phyloP scores from a whole-genome alignment of 73 alveolate species.

The Uronychia binucleata region DNA sequence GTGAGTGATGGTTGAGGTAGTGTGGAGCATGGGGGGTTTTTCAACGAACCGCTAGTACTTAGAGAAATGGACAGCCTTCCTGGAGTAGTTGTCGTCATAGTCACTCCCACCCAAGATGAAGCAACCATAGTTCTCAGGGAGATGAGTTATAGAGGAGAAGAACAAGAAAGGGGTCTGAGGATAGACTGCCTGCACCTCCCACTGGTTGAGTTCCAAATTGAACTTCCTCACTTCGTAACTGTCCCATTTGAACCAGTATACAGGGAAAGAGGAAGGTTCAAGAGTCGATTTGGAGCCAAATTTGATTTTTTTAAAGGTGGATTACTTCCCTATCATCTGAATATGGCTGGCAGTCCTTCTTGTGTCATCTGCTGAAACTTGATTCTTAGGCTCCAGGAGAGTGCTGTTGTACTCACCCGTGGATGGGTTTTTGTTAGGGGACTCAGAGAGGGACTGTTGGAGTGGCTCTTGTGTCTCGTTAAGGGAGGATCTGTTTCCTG shows the following conservation, averaged over 20 bases:
- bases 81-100: slow-evolving; percentile 61
- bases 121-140: slow-evolving; percentile 39
- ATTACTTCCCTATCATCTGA: neutral
- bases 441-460: too few relatives aligned
- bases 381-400: neutral
- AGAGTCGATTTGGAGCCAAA: neutral
- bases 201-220: neutral
- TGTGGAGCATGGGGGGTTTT: slow-evolving; percentile 65
- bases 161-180: slow-evolving; percentile 42
- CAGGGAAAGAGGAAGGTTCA: neutral
- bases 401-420: neutral
- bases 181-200: slow-evolving; percentile 18
- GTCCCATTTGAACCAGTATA: slow-evolving; percentile 66
- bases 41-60: slow-evolving; percentile 37
- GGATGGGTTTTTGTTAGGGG: too few relatives aligned
- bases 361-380: too few relatives aligned
- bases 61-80: slow-evolving; percentile 36
- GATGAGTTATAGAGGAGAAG: slow-evolving; percentile 61
- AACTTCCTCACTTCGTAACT: slow-evolving; percentile 40
- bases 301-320: neutral
- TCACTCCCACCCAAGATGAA: slow-evolving; percentile 68
- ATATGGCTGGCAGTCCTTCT: too few relatives aligned
- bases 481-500: neutral
- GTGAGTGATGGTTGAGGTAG: slow-evolving; percentile 56
- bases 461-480: neutral